Evolutionary conservation across 129 eudicot species (phyloP), one percentile per base, ranked within the genome.

Genomic region (Flaveria sonorensis): DNA sequence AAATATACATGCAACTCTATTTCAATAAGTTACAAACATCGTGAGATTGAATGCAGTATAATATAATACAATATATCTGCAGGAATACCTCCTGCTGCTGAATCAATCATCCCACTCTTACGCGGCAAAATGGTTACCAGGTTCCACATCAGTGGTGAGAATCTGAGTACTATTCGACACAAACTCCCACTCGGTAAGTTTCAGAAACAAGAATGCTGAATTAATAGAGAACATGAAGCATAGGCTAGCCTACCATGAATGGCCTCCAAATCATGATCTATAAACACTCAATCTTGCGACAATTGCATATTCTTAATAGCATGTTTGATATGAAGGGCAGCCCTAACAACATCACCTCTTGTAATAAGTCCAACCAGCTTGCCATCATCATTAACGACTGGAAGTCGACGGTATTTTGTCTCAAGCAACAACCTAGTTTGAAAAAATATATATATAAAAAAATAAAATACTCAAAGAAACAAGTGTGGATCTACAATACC

Each of bases 361-460:
- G 97, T 92, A 68, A 92, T 88, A 28, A 92, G 88, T 46, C 98
- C 98, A 78, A 92, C 91, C 92, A 92, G 85, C 86, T 85, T 86
- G 36, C 96, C 92, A 70, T 86, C 90, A 45, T 66, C 86, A 83
- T 90, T 89, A 10, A 92, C 96, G 76, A 92, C 96, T 7, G 98
- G 98, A 67, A 92, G 81, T 19, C 98, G 79, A 24, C 94, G 90
- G 81, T 84, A 90, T 73, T 88, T 89, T 24, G 98, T 92, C 77
- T 85, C 90, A 60, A 92, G 96, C 85, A 92, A 77, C 74, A 92
- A 72, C 92, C 98, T 92, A 70, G 46, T 57, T 20, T 60, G 21
- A 6, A 72, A 66, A 11, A 28, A n/a, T 30, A 30, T 30, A 30
- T 30, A 74, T 10, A 66, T 12, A 52, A 26, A 61, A 24, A 53